Conservation (phyloP, 306 rosid genomes). For the Sicyos edulis region DNA sequence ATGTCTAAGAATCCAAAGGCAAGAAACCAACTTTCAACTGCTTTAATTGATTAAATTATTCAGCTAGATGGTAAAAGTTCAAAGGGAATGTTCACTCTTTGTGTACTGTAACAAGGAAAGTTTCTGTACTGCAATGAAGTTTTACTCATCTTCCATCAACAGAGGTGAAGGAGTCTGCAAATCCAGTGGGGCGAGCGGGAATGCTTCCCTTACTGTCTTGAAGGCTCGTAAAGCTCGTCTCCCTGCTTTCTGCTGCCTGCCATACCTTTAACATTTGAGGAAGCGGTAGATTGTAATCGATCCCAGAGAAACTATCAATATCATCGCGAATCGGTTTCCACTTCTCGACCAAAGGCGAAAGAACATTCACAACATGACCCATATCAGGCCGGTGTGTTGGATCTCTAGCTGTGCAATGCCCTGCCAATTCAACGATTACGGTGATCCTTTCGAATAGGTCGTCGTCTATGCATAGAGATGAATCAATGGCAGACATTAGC, state of each 20-base stretch:
- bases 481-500: slow-evolving; percentile 59
- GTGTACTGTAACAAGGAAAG: neutral
- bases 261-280: slow-evolving; percentile 63
- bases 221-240: slow-evolving; percentile 35
- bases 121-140: neutral
- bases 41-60: slow-evolving; percentile 6
- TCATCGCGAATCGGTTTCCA: slow-evolving; percentile 61
- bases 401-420: slow-evolving; percentile 77
- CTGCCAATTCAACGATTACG: slow-evolving; percentile 62
- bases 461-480: slow-evolving; percentile 32
- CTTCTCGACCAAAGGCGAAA: slow-evolving; percentile 47
- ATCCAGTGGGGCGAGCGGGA: slow-evolving; percentile 57
- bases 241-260: slow-evolving; percentile 57
- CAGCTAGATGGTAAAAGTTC: neutral
- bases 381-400: slow-evolving; percentile 73
- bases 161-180: slow-evolving; percentile 68
- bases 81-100: neutral
- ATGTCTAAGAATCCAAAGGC: neutral
- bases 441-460: slow-evolving; percentile 39
- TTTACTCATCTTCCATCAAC: slow-evolving; percentile 49
- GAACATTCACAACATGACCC: slow-evolving; percentile 68
- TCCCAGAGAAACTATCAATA: slow-evolving; percentile 33
- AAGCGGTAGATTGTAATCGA: slow-evolving; percentile 52
- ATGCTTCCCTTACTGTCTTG: slow-evolving; percentile 58
- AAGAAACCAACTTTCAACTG: neutral